Evolutionary conservation across 257 asterid species (phyloP).

Genomic region (Jacaranda mimosifolia): DNA sequence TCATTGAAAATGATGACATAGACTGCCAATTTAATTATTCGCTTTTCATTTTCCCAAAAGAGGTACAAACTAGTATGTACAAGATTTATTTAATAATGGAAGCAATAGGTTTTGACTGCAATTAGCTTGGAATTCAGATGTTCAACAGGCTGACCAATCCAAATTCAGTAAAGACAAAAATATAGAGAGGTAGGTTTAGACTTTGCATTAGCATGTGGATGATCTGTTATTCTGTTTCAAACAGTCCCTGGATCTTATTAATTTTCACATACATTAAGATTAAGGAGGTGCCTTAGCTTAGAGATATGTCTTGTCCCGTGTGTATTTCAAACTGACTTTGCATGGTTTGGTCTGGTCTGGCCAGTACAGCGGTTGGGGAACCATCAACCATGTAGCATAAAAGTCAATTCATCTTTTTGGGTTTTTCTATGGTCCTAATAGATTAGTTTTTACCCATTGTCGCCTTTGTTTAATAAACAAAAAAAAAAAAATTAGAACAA

Average conservation of each 20-base stretch:
- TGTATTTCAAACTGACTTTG: neutral
- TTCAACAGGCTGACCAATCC: slow-evolving; percentile 37
- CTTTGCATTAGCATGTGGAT: neutral
- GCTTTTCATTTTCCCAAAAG: slow-evolving; percentile 45
- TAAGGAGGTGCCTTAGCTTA: neutral
- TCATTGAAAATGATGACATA: slow-evolving; percentile 46
- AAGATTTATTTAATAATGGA: neutral
- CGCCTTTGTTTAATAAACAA: too few species aligned
- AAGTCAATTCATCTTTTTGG: too few species aligned
- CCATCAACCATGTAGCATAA: neutral
- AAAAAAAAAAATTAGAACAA: too few species aligned
- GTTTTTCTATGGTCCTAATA: too few species aligned
- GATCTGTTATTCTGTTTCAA: too few species aligned
- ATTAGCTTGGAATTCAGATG: slow-evolving; percentile 17
- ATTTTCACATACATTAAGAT: neutral
- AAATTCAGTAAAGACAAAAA: neutral
- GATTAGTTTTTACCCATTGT: too few species aligned
- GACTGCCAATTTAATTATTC: slow-evolving; percentile 25
- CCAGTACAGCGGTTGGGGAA: neutral
- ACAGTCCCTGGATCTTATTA: too few species aligned
- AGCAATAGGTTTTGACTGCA: slow-evolving; percentile 48
- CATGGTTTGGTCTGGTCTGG: neutral
- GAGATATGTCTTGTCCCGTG: neutral
- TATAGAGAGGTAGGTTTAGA: neutral
- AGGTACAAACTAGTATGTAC: slow-evolving; percentile 18